Base-by-base conservation (phyloP, 2,329 filamentous ascomycete species). In the Alternaria arbusti region DNA sequence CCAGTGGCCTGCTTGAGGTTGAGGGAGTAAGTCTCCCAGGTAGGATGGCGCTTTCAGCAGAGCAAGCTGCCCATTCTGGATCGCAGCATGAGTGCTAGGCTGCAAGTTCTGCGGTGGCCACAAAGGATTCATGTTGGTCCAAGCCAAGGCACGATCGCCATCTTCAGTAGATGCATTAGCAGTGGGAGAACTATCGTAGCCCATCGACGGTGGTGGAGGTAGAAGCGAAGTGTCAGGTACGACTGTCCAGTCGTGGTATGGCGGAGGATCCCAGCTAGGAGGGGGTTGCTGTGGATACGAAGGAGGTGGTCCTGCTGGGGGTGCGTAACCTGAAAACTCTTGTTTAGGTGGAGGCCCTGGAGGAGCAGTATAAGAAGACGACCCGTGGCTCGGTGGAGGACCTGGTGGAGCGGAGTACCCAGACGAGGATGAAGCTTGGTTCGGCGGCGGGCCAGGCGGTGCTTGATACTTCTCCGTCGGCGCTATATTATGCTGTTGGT, bases 181-280 rank as follows among this genome's bases (percentile, higher is more conserved):
- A 3, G 89, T 86, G 0, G 89, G 88, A 12, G 90, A 93, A 30
- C 78, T 81, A 63, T 91, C 88, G 72, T 88, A 88, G 52, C 87
- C 87, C 57, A 93, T 85, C 28, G 86, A 86, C 0, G 91, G 91
- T 1, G 91, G 91, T 0, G 91, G 91, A 1, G 91, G 91, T 46
- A 94, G 87, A 10, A 91, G 84, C 1, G 90, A 84, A 2, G 88
- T 93, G 77, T 94, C 91, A 0, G 91, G 90, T 2, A 93, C 90
- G 4, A 89, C 86, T 7, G 86, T 84, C 91, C 91, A 94, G 79
- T 91, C 88, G 75, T 93, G 90, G 69, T 88, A 88, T 25, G 86
- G 84, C 17, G 86, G 86, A 13, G 86, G 86, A 23, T 80, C 72
- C 60, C 73, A 75, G 61, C 72, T 77, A 49, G 78, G 76, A 23